Evolutionary conservation across 192 early-diverging fungal species (phyloP).

Genomic region (Coemansia javaensis): DNA sequence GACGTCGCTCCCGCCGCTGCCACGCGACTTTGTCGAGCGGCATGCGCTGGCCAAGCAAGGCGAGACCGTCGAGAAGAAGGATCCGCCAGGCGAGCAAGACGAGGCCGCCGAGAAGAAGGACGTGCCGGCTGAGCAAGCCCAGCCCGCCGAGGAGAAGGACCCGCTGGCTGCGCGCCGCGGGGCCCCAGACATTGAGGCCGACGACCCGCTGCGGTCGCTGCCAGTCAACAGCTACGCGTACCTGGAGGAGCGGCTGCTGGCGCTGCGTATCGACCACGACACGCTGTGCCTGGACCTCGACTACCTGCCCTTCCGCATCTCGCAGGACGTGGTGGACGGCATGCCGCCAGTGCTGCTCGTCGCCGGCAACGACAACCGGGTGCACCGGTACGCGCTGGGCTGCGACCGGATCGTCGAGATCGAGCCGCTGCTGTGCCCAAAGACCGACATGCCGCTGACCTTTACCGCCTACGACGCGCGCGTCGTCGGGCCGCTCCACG

Average conservation of each 20-base stretch:
- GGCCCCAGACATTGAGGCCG: too few relatives aligned
- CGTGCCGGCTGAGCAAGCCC: not conserved
- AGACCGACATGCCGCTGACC: conserved; percentile 25
- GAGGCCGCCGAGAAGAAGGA: not conserved
- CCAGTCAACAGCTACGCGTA: conserved; percentile 41
- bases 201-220: not conserved
- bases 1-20: conserved; percentile 28
- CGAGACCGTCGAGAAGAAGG: not conserved
- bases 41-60: conserved; percentile 12
- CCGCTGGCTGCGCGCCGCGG: too few relatives aligned
- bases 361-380: conserved; percentile 39
- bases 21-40: conserved; percentile 24
- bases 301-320: conserved; percentile 49
- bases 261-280: conserved; percentile 8
- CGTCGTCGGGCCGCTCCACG: conserved; percentile 37
- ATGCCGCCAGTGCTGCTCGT: conserved; percentile 41
- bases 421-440: conserved; percentile 36
- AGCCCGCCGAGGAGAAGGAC: too few relatives aligned
- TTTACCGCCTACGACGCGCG: conserved; percentile 42
- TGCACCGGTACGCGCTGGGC: conserved; percentile 47
- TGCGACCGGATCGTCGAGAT: conserved; percentile 37
- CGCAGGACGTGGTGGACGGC: conserved; percentile 36
- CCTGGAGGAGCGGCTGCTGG: conserved; percentile 44
- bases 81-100: not conserved
- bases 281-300: conserved; percentile 23